A percentile compares a stretch with the other conserved stretches of the same genome.
Conservation (phyloP, 2,329 filamentous ascomycete genomes). For the Whalleya microplaca region DNA sequence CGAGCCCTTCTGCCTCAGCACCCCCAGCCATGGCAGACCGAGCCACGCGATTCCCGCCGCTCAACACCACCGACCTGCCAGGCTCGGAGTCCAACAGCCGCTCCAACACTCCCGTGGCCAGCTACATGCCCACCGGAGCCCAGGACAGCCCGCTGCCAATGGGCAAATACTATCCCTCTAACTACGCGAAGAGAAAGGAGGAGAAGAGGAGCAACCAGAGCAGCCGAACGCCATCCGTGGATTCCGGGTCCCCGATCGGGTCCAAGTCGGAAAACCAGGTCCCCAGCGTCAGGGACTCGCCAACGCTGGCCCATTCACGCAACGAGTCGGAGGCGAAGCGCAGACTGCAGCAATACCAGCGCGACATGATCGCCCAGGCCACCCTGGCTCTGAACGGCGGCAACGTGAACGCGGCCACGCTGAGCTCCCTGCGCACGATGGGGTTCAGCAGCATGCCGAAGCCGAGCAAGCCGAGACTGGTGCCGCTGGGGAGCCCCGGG, state of each 20-base stretch:
- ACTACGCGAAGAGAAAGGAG: conserved; percentile 54
- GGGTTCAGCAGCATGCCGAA: conserved; percentile 42
- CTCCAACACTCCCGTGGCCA: conserved; percentile 51
- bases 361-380: conserved; percentile 64
- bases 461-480: conserved; percentile 53
- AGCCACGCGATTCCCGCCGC: conserved; percentile 30
- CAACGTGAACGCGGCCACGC: conserved; percentile 36
- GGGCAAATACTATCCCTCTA: conserved; percentile 67
- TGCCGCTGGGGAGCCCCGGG: conserved; percentile 60
- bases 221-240: conserved; percentile 27
- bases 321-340: conserved; percentile 53
- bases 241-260: conserved; percentile 35
- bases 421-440: conserved; percentile 43
- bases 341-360: conserved; percentile 61
- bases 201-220: conserved; percentile 31
- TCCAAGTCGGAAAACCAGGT: conserved; percentile 43
- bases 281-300: conserved; percentile 30
- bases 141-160: conserved; percentile 54
- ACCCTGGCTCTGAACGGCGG: conserved; percentile 47
- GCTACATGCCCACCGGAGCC: conserved; percentile 55
- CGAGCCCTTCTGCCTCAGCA: conserved; percentile 25
- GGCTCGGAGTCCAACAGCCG: conserved; percentile 26
- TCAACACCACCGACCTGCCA: conserved; percentile 12
- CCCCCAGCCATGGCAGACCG: conserved; percentile 27
- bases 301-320: conserved; percentile 37